Base-by-base conservation (phyloP, 208 protist genomes). In the Acanthamoeba culbertsoni region DNA sequence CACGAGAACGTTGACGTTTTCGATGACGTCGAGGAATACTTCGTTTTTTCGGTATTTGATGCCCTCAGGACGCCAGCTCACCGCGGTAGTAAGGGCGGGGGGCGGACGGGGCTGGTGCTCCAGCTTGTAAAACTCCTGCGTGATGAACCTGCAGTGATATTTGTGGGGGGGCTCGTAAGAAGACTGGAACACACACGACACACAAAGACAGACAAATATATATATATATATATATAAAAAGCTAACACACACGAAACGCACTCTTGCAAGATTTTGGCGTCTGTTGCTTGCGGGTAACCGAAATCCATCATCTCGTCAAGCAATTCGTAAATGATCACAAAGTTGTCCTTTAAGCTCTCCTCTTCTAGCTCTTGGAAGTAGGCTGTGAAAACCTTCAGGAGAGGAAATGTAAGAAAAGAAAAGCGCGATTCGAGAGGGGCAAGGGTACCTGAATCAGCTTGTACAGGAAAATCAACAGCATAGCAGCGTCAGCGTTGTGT, bases 251-350 rank as follows among this genome's bases (percentile, higher is more conserved):
- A 62, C 53, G 7, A 89, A 43, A 96, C 71, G 45, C 91, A 95
- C 93, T 97, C 94, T 92, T 98, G 89, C 18, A 98, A 86, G 43
- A 98, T 95, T 42, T 97, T 97, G 84, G 95, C 68, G 42, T 98
- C 97, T 35, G 97, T 97, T 33, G 91, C 94, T 94, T 98, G 98
- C 55, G 97, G 97, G 92, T 98, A 98, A n/a, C 98, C 98, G 95
- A 98, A 99, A 91, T 99, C 98, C 97, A 99, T 98, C 95, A 98
- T 98, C 94, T 99, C 98, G 92, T 99, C 98, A 26, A 99, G 94
- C 1, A 99, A 95, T 93, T 99, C 98, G 94, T 99, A 99, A 31
- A 99, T 98, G 23, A 99, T 96, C 12, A 99, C 98, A 96, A 99
- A 99, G 95, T 99, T 99, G 93, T 99, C 98, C 37, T 97, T 93